These are phyloP conservation scores for Penicillium sp. DNA, from an alignment of 2,329 filamentous ascomycete species.

Conservation along the genomic window DNA sequence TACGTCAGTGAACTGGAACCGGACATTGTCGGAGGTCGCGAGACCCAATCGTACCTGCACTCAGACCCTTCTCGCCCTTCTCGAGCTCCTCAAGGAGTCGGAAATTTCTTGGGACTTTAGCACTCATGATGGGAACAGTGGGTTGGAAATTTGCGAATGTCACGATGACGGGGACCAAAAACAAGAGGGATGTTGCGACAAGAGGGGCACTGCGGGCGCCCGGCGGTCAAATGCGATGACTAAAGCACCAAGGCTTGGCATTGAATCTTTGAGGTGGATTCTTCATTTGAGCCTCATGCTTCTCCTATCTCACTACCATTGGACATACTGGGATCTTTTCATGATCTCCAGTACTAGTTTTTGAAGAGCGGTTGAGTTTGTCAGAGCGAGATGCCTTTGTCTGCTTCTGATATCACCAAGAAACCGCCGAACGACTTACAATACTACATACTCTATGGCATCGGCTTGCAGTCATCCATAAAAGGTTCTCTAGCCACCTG, in stretches of 20 bases:
- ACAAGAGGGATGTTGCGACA: slow-evolving; percentile 7
- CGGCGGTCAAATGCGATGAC: slow-evolving; percentile 3
- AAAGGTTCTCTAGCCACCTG: too few species aligned
- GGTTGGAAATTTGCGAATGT: slow-evolving; percentile 1
- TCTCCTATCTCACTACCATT: neutral
- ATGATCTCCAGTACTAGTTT: neutral
- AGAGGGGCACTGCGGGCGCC: slow-evolving; percentile 22
- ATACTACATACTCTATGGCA: neutral
- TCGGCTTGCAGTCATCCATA: neutral
- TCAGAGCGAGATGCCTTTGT: too few species aligned
- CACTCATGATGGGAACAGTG: slow-evolving; percentile 50
- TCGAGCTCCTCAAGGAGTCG: slow-evolving; percentile 95
- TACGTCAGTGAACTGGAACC: slow-evolving; percentile 24
- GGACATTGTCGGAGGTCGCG: slow-evolving; percentile 5
- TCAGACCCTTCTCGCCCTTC: slow-evolving; percentile 96
- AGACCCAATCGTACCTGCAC: slow-evolving; percentile 61
- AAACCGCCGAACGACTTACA: neutral
- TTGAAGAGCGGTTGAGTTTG: too few species aligned
- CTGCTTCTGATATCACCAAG: neutral
- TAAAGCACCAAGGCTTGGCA: slow-evolving; percentile 20
- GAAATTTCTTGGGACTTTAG: slow-evolving; percentile 93
- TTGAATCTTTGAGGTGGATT: neutral
- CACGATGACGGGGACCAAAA: slow-evolving; percentile 1
- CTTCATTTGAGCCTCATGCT: neutral
- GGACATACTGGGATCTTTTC: too few species aligned